phyloP scores from a whole-genome alignment of 176 grass and related monocot species.

The Dendrocalamus sinicus region DNA sequence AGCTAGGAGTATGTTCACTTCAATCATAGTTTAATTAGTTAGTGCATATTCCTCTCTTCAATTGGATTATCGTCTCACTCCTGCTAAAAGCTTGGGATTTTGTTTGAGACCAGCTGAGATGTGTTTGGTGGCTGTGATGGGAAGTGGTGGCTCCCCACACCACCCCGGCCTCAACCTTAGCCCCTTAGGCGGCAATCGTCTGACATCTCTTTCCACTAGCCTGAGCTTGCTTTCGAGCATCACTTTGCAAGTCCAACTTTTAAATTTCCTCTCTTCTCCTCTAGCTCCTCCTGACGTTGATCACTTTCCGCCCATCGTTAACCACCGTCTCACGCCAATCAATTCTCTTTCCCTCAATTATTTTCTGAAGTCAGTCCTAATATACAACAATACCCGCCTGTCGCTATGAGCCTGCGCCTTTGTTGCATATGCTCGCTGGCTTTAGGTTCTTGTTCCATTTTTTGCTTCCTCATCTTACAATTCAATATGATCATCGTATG shows the following conservation, averaged over 20 bases:
- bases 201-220: constrained; percentile 61
- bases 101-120: constrained; percentile 19
- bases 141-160: constrained; percentile 59
- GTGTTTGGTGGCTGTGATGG: constrained; percentile 42
- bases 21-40: neutral
- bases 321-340: constrained; percentile 45
- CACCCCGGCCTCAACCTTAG: constrained; percentile 43
- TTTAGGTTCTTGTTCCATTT: constrained; percentile 28
- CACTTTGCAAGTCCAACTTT: constrained; percentile 42
- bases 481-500: constrained; percentile 20
- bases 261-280: constrained; percentile 11
- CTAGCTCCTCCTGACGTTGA: neutral
- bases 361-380: constrained; percentile 27
- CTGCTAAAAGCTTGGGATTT: constrained; percentile 40
- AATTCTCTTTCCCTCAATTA: constrained; percentile 42
- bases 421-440: constrained; percentile 21
- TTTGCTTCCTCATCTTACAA: constrained; percentile 17
- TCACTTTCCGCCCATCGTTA: constrained; percentile 54
- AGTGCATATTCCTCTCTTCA: constrained; percentile 9
- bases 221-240: constrained; percentile 37
- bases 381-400: constrained; percentile 41
- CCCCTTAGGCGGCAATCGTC: constrained; percentile 28
- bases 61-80: constrained; percentile 1
- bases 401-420: constrained; percentile 33
- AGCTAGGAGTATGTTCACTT: neutral